These are phyloP conservation scores for Lipomyces japonicus DNA, from an alignment of 805 yeast genomes.

Conservation along the genomic window DNA sequence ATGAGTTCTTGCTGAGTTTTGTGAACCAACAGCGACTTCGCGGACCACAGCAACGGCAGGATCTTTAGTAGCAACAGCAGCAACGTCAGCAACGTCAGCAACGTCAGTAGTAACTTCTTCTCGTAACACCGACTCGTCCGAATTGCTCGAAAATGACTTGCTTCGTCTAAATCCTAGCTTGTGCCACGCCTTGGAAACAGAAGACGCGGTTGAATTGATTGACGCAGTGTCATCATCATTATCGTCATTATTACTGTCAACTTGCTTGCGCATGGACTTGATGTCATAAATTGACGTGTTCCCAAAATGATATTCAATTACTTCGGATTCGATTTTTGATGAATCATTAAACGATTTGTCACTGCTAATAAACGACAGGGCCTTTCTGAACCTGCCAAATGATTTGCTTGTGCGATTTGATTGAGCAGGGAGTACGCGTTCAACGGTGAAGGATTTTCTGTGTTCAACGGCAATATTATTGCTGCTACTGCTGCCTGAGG, in stretches of 20 bases:
- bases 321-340: neutral
- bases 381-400: slow-evolving; percentile 9
- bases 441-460: too few species aligned
- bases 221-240: slow-evolving; percentile 13
- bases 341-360: neutral
- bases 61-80: neutral
- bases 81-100: neutral
- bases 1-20: too few species aligned
- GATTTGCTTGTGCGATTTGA: neutral
- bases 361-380: slow-evolving; percentile 15
- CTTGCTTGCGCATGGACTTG: neutral
- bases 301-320: slow-evolving; percentile 12
- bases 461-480: slow-evolving; percentile 5
- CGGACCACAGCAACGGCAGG: neutral
- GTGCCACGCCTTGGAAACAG: slow-evolving; percentile 19
- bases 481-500: neutral
- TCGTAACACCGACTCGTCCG: too few species aligned
- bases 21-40: too few species aligned
- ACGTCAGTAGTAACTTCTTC: too few species aligned
- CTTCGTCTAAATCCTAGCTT: neutral
- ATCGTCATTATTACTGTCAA: neutral
- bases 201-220: slow-evolving; percentile 19
- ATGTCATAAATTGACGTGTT: slow-evolving; percentile 4
- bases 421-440: neutral
- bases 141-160: too few species aligned